A percentile compares a stretch with the other conserved stretches of the same genome.
phyloP scores from a whole-genome alignment of 768 basidiomycete genomes.

The Cystofilobasidium ferigula region DNA sequence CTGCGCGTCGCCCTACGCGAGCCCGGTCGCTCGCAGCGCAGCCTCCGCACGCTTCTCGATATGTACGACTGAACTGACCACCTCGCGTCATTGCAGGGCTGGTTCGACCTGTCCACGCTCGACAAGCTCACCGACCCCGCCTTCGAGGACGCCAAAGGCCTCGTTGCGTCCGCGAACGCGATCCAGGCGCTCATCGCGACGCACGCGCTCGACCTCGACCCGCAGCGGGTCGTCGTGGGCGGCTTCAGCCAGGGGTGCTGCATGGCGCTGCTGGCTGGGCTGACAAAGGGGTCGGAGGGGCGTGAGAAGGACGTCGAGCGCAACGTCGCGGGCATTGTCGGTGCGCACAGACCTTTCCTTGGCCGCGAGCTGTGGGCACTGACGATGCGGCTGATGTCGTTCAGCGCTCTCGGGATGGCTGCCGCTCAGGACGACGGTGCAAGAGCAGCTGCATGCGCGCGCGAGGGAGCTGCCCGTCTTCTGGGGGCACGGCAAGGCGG shows the following conservation, averaged over 20 bases:
- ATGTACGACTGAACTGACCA: constrained; percentile 18
- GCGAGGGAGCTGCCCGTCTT: constrained; percentile 62
- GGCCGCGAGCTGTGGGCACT: background rate
- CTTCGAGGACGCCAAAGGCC: constrained; percentile 63
- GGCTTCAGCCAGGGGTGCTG: constrained; percentile 74
- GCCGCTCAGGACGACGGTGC: constrained; percentile 55
- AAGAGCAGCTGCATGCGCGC: constrained; percentile 56
- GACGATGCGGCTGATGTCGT: too few species aligned
- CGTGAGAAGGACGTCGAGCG: constrained; percentile 16
- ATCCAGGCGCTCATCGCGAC: constrained; percentile 60
- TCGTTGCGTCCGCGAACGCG: constrained; percentile 53
- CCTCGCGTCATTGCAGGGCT: constrained; percentile 39
- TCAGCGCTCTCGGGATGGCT: constrained; percentile 70
- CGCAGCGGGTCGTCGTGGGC: constrained; percentile 67
- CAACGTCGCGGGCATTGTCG: constrained; percentile 19
- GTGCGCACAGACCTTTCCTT: background rate
- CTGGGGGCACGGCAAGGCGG: constrained; percentile 70
- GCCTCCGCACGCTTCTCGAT: too few species aligned
- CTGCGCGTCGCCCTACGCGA: too few species aligned
- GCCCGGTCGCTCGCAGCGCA: too few species aligned
- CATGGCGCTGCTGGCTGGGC: constrained; percentile 63
- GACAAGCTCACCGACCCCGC: constrained; percentile 35
- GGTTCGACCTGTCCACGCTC: constrained; percentile 69
- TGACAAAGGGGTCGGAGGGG: constrained; percentile 47
- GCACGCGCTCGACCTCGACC: constrained; percentile 53